Conservation (phyloP, 1,139 yeast species). For the Sugiyamaella neomexicana region DNA sequence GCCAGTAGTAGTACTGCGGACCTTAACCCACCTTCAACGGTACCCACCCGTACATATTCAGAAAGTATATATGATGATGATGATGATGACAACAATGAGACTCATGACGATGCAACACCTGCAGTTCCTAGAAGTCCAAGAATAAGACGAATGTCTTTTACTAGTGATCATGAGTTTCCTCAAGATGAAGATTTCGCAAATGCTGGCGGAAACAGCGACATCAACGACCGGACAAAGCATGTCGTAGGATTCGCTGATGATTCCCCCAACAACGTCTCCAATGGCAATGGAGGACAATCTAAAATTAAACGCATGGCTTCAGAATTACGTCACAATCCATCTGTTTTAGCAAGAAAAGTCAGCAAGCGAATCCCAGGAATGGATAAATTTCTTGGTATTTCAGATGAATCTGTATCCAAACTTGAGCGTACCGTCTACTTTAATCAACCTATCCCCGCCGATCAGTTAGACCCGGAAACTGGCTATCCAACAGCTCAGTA, state of each 20-base stretch:
- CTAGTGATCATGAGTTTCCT: slow-evolving; percentile 7
- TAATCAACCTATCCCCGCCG: slow-evolving; percentile 66
- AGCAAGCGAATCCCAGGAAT: slow-evolving; percentile 29
- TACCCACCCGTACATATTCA: slow-evolving; percentile 9
- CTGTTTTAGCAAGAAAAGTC: slow-evolving; percentile 22
- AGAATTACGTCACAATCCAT: slow-evolving; percentile 11
- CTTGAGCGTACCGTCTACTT: slow-evolving; percentile 37
- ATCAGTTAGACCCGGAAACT: slow-evolving; percentile 57
- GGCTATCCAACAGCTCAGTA: slow-evolving; percentile 43
- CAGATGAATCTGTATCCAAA: slow-evolving; percentile 19
- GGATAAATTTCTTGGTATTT: slow-evolving; percentile 26
- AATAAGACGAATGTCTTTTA: slow-evolving; percentile 4
- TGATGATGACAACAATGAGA: neutral
- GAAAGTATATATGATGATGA: slow-evolving; percentile 14
- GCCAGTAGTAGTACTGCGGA: slow-evolving; percentile 7
- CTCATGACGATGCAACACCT: neutral
- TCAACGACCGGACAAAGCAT: neutral
- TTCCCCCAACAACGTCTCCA: neutral
- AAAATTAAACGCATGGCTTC: slow-evolving; percentile 13
- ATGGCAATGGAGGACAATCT: neutral
- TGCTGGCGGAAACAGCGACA: neutral
- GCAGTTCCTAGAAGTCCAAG: neutral
- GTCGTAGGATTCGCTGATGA: slow-evolving; percentile 4
- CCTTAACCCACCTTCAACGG: neutral
- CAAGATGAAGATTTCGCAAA: slow-evolving; percentile 8